These are phyloP conservation scores for Discostella stelligeroides DNA, from an alignment of 108 stramenopile species.

Conservation along the genomic window DNA sequence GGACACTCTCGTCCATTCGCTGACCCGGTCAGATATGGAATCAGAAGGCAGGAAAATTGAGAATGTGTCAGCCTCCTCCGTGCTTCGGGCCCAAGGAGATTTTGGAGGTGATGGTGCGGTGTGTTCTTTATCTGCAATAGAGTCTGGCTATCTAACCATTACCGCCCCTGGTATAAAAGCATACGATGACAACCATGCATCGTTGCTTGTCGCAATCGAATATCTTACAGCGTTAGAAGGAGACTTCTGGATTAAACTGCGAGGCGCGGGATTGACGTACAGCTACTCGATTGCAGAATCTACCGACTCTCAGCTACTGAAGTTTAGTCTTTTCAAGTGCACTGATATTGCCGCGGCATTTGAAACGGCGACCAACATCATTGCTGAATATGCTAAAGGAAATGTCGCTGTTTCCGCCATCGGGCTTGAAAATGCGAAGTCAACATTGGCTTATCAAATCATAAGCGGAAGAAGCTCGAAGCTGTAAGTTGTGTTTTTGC, in stretches of 20 bases:
- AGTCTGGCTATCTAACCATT: slow-evolving; percentile 42
- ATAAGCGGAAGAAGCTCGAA: slow-evolving; percentile 44
- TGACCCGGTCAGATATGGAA: background rate
- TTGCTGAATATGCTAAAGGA: slow-evolving; percentile 39
- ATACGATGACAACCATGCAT: slow-evolving; percentile 37
- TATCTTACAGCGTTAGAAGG: slow-evolving; percentile 55
- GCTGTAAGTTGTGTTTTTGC: slow-evolving; percentile 51
- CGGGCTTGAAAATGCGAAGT: slow-evolving; percentile 51
- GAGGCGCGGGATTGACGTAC: slow-evolving; percentile 54
- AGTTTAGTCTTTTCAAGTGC: slow-evolving; percentile 46
- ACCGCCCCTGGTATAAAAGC: slow-evolving; percentile 37
- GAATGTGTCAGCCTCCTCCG: slow-evolving; percentile 45
- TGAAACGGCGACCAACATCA: slow-evolving; percentile 45
- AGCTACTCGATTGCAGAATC: slow-evolving; percentile 40
- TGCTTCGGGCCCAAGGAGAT: slow-evolving; percentile 19
- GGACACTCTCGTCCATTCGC: slow-evolving; percentile 29
- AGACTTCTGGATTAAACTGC: slow-evolving; percentile 56
- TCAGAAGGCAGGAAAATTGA: slow-evolving; percentile 34
- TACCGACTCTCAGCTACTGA: slow-evolving; percentile 37
- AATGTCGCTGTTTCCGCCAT: slow-evolving; percentile 27
- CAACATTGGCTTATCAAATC: slow-evolving; percentile 47
- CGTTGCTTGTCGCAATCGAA: slow-evolving; percentile 52
- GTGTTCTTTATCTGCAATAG: slow-evolving; percentile 44
- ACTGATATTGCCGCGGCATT: slow-evolving; percentile 46
- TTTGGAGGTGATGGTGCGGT: slow-evolving; percentile 40